Percentiles rank a stretch among this genome's conserved stretches.
Conservation (phyloP, 2,329 filamentous ascomycete species). For the Epichloe coenophiala region DNA sequence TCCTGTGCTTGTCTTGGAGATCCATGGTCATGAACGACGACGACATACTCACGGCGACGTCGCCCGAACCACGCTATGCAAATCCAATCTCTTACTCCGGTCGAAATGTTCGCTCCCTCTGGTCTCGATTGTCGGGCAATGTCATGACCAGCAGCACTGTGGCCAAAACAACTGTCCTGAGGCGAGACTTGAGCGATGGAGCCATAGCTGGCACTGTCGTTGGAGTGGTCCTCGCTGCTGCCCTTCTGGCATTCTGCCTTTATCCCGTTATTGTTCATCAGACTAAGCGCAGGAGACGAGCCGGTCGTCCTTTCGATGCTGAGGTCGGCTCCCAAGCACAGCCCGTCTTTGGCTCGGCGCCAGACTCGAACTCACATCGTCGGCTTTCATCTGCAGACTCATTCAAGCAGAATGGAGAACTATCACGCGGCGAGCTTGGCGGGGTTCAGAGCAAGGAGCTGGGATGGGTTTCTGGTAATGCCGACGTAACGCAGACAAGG, state of each 20-base stretch:
- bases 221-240: constrained; percentile 20
- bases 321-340: constrained; percentile 17
- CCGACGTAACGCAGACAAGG: not conserved
- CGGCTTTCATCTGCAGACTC: constrained; percentile 25
- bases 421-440: constrained; percentile 13
- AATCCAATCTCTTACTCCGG: not conserved
- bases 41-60: not conserved
- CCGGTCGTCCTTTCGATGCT: constrained; percentile 13
- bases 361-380: constrained; percentile 11
- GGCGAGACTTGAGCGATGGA: constrained; percentile 19
- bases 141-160: not conserved
- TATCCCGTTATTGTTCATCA: constrained; percentile 25
- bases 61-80: not conserved
- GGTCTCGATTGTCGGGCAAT: not conserved
- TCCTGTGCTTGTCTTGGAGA: not conserved
- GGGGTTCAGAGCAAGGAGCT: constrained; percentile 13
- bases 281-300: constrained; percentile 16
- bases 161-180: constrained; percentile 10
- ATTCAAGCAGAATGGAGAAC: constrained; percentile 17
- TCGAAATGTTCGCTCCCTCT: not conserved
- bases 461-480: constrained; percentile 12
- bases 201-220: constrained; percentile 25
- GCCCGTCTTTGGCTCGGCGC: constrained; percentile 5
- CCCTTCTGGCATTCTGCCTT: constrained; percentile 22
- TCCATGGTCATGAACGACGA: not conserved